phyloP scores from a whole-genome alignment of 2,329 filamentous ascomycete genomes.

The Aspergillus brunneoviolaceus region DNA sequence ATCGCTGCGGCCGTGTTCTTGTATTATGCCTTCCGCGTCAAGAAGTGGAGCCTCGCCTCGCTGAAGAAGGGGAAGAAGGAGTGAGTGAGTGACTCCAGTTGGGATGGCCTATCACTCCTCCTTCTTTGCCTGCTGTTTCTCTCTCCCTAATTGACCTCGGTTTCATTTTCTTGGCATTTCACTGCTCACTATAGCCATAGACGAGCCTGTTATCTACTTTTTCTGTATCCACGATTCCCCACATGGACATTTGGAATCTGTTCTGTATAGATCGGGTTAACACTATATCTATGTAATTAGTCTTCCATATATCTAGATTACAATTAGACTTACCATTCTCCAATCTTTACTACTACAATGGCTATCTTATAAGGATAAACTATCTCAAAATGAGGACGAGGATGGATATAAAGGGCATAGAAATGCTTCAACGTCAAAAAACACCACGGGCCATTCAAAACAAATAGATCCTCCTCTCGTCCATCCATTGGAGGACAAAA shows the following conservation, averaged over 20 bases:
- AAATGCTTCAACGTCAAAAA: neutral
- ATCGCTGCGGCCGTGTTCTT: constrained; percentile 49
- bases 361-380: too few relatives aligned
- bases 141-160: neutral
- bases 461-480: neutral
- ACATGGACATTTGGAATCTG: neutral
- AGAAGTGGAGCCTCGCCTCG: constrained; percentile 24
- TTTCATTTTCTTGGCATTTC: neutral
- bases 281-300: neutral
- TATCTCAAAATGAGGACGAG: too few relatives aligned
- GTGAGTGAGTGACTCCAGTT: neutral
- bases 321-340: too few relatives aligned
- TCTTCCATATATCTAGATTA: too few relatives aligned
- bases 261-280: neutral
- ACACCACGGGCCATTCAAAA: neutral
- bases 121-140: neutral
- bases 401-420: too few relatives aligned
- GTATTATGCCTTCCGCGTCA: constrained; percentile 41
- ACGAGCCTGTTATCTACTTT: neutral
- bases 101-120: neutral
- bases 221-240: neutral
- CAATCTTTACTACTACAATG: neutral
- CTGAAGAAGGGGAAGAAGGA: constrained; percentile 18
- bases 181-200: neutral
- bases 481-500: neutral